Conservation (phyloP, 129 eudicot species). For the Kitagawia praeruptora region DNA sequence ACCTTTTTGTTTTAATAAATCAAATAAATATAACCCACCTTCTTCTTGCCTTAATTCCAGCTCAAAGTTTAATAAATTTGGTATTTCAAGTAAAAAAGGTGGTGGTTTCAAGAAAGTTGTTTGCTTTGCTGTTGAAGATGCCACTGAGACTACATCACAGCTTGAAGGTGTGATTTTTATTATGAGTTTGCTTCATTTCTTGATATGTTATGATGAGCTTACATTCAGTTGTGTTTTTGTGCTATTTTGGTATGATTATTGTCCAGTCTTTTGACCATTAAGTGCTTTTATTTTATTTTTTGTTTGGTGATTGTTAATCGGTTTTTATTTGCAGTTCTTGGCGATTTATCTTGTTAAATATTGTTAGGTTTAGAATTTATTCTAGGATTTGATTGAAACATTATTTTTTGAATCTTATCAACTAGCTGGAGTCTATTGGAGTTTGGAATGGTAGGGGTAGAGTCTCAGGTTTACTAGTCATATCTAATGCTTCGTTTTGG, state of each 20-base stretch:
- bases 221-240: background rate
- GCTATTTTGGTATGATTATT: background rate
- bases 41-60: conserved; percentile 14
- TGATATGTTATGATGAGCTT: background rate
- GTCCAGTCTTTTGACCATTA: background rate
- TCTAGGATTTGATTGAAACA: background rate
- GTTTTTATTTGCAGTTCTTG: background rate
- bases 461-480: background rate
- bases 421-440: background rate
- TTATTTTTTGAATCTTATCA: background rate
- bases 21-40: background rate
- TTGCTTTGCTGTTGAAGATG: conserved; percentile 75
- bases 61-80: conserved; percentile 20
- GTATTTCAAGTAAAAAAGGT: conserved; percentile 23
- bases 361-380: background rate
- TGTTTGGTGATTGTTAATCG: background rate
- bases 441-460: background rate
- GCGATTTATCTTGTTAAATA: background rate
- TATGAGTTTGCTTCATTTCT: background rate
- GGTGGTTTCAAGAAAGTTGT: conserved; percentile 24
- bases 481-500: background rate
- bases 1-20: background rate
- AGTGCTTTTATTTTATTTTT: background rate
- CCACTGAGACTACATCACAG: conserved; percentile 29
- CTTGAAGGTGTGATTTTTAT: conserved; percentile 21